Evolutionary conservation across 163 green algal genomes (phyloP), one percentile per base, ranked within the genome.

Genomic region (Scenedesmus sp.): DNA sequence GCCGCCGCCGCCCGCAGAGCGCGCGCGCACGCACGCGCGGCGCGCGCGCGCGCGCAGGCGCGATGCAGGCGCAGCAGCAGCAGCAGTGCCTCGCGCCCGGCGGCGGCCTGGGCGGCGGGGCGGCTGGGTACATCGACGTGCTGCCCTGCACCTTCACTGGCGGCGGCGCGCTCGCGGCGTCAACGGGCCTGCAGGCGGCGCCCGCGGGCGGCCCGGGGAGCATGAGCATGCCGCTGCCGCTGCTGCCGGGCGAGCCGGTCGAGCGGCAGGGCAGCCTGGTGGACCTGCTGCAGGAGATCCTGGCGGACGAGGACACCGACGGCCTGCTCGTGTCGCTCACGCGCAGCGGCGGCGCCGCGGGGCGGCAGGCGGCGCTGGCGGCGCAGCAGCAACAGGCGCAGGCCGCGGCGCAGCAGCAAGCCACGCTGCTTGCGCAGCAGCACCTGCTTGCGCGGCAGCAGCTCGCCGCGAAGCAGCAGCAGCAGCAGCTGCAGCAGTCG

Each of bases 261-360:
- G 53, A 77, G 39, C 69, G 69, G 26, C 69, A 77, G 39, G 69
- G 69, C 53, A 77, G 69, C 33, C 42, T 77, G 33, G 69, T 67
- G 29, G 54, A 77, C 13, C 26, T 77, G 6, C 39, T 77, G 69
- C 54, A 67, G 24, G 69, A 77, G 54, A 77, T 77, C 29, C 39
- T 77, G 9, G 47, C 31, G 20, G 69, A 77, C 31, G 69, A 67
- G 31, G 69, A 77, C 28, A 77, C 69, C 28, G 69, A 77, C 45
- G 69, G 14, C 2, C 54, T 77, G 53, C 39, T 77, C 5, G 44
- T 77, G 36, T 42, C 58, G 24, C 24, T 77, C 36, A 77, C 53
- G 22, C 2, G 31, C 18, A 22, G 39, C 39, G 39, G 6, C 39
- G 39, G 39, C 39, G 29, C 60, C 14, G 31, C 60, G 20, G 20